Evolutionary conservation across 371 early-diverging fungal species (phyloP).

Genomic region (Haplosporangium sp.): DNA sequence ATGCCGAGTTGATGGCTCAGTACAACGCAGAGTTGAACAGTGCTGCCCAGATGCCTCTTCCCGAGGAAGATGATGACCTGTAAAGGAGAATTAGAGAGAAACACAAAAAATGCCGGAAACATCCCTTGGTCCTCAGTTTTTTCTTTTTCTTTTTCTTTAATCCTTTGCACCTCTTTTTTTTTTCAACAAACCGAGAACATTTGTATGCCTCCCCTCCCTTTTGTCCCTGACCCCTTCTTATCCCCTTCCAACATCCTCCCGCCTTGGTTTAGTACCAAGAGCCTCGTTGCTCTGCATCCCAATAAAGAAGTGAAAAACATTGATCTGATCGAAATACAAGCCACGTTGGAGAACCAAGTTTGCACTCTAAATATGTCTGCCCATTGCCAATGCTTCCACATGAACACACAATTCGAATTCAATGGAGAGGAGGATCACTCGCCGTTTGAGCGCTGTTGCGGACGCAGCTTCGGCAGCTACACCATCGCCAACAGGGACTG

Average conservation of each 20-base stretch:
- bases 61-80: constrained; percentile 88
- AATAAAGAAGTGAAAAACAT: no score
- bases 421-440: constrained; percentile 34
- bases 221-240: neutral
- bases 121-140: neutral
- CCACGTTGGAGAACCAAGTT: constrained; percentile 2
- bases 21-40: constrained; percentile 81
- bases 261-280: neutral
- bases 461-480: neutral
- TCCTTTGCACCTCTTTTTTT: neutral
- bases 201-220: neutral
- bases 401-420: neutral
- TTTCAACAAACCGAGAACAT: neutral
- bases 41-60: constrained; percentile 87
- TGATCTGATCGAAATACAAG: constrained; percentile 1
- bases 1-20: constrained; percentile 80
- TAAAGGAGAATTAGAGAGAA: constrained; percentile 25
- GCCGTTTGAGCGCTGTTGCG: constrained; percentile 20
- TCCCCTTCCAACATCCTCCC: neutral
- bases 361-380: no score
- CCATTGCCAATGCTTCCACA: no score
- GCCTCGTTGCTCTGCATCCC: no score
- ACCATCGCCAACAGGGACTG: neutral
- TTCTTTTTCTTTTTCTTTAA: constrained; percentile 5
- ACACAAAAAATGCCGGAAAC: neutral